Base-by-base conservation (phyloP, 2,329 filamentous ascomycete genomes). In the Pestalotiopsis sp. region DNA sequence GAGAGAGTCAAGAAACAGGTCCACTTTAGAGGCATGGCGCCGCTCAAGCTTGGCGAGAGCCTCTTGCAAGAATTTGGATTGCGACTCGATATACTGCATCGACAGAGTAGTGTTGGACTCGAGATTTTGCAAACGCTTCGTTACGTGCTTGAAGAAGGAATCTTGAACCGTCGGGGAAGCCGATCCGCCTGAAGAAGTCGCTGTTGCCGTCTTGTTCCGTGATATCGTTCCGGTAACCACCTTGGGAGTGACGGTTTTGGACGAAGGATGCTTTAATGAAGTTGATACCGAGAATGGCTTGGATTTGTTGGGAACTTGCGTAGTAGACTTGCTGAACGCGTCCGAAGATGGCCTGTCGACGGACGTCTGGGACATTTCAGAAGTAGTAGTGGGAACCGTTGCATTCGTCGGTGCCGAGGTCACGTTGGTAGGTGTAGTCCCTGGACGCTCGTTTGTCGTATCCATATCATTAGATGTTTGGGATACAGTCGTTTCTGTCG, bases 71-170 rank as follows among this genome's bases (percentile, higher is more conserved):
- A 97, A 94, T 63, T 91, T 92, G 3, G 95, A 98, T 78, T 98
- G 96, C 69, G 97, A 94, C 81, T 98, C 95, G 69, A 99, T 97
- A 76, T 99, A 99, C 75, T 97, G 93, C 9, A 98, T 84, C 0
- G 95, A 97, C 12, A 98, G 85, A 0, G 95, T 97, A 12, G 95
- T 94, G 78, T 98, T 99, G 17, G 93, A 89, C 79, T 99, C 96
- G 7, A 98, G 90, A 74, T 95, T 91, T 72, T 95, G 93, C 4
- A 99, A 86, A 1, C 96, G 93, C 80, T 98, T 98, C 71, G 95
- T 94, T 9, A 98, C 92, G 3, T 94, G 93, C 79, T 98, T 98
- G 87, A 98, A 99, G 81, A 99, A 98, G 1, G 93, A 96, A 78
- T 99, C 96, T 79, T 99, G 96, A 1, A 97, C 96, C 0, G 95